Evolutionary conservation across 768 basidiomycete genomes (phyloP), one percentile per base, ranked within the genome.

Genomic region (Rhodosporidiobolus odoratus): DNA sequence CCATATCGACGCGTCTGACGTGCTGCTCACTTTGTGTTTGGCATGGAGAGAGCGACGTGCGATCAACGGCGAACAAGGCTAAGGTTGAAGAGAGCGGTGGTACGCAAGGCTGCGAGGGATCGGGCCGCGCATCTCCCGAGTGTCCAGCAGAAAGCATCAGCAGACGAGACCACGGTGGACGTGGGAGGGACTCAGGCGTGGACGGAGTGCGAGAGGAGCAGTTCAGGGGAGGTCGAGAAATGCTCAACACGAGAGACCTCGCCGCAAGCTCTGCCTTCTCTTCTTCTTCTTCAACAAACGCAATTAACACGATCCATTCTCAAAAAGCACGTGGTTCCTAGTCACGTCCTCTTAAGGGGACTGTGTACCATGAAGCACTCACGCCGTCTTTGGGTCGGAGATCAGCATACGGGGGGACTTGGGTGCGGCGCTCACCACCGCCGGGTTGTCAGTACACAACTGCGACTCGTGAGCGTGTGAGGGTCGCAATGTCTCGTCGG

Each of bases 401-500:
- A 69, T 32, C 23, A 52, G 27, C 1, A 35, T 25, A 30, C 27
- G 68, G 52, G 38, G 68, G 68, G 68, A 69, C 68, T 69, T 69
- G 68, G 68, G 68, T 69, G 68, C 68, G 68, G 68, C 68, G 68
- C 63, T 41, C 34, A 32, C 68, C 34, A 56, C 58, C 17, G 68
- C 58, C 62, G 68, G 68, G 50, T 43, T 34, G 19, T 21, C 7
- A 58, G 54, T 58, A 59, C 68, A 65, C 63, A 35, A 52, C 27
- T 1, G 21, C 2, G 17, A 52, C 58, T 58, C 61, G 68, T 47
- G 68, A 54, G 68, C 68, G 68, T 69, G 68, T 50, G 30, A 35
- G 68, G 68, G 68, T 65, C 68, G 68, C 68, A 69, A 69, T 69
- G 68, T 69, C 68, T 40, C 63, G 68, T 58, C 68, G 58, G 48